Conservation (phyloP, 73 alveolate genomes). For the Uronychia binucleata region DNA sequence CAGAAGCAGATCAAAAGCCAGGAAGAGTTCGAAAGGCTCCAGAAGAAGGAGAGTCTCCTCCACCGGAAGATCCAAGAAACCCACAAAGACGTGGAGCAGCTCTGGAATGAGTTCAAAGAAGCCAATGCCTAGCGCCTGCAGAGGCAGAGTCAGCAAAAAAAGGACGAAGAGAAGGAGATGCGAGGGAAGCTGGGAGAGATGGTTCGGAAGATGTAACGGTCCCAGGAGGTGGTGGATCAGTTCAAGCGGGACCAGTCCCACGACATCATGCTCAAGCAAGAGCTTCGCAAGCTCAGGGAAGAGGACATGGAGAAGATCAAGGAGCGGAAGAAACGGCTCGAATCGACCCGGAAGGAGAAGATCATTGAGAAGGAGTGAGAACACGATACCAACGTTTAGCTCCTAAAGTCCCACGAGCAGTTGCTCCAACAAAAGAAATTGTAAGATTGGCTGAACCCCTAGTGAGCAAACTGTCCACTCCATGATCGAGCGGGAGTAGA, state of each 20-base stretch:
- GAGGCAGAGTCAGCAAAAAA: background rate
- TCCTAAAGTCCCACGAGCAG: background rate
- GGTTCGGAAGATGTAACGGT: background rate
- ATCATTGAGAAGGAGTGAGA: constrained; percentile 16
- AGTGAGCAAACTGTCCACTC: background rate
- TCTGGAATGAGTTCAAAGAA: background rate
- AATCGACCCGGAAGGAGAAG: constrained; percentile 7
- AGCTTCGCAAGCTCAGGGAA: constrained; percentile 33
- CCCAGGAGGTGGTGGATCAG: constrained; percentile 31
- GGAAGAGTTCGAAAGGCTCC: background rate
- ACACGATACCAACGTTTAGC: background rate
- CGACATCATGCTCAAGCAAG: constrained; percentile 47
- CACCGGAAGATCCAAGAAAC: background rate
- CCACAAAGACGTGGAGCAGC: background rate
- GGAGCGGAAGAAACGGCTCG: constrained; percentile 47
- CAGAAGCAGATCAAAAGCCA: background rate
- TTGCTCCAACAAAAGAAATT: background rate
- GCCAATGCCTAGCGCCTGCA: background rate
- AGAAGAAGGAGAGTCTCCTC: background rate
- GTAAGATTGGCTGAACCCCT: background rate
- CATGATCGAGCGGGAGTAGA: background rate
- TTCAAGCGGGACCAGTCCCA: constrained; percentile 34
- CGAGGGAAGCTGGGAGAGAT: constrained; percentile 7
- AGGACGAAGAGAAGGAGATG: constrained; percentile 12
- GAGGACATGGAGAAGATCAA: constrained; percentile 43